Evolutionary conservation across 371 early-diverging fungal species (phyloP).

Genomic region (Basidiobolus meristosporus): DNA sequence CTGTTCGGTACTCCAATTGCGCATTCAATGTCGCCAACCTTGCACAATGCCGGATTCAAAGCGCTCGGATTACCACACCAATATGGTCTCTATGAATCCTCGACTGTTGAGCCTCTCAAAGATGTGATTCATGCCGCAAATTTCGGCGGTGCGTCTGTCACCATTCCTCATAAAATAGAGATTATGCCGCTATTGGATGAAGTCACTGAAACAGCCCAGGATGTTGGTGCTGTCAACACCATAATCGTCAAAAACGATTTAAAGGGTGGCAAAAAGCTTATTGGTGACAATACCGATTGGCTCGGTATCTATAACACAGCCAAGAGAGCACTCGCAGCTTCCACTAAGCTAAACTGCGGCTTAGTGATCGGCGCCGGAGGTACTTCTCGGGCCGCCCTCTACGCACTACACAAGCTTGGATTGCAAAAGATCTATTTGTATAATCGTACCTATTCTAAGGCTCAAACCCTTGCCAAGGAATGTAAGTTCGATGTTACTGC

Average conservation of each 20-base stretch:
- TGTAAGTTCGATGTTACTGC: constrained; percentile 21
- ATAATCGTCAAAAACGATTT: constrained; percentile 25
- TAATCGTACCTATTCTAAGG: constrained; percentile 72
- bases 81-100: constrained; percentile 43
- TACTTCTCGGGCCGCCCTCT: constrained; percentile 82
- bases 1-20: constrained; percentile 85
- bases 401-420: constrained; percentile 61
- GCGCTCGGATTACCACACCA: constrained; percentile 65
- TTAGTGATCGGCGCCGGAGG: constrained; percentile 94
- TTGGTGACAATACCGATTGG: constrained; percentile 92
- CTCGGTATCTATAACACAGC: constrained; percentile 45
- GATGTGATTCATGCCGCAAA: constrained; percentile 24
- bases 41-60: constrained; percentile 84
- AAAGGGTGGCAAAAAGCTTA: constrained; percentile 14
- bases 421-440: constrained; percentile 48
- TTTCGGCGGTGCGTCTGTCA: constrained; percentile 91
- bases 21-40: constrained; percentile 71
- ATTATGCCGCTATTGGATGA: constrained; percentile 51
- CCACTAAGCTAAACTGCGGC: constrained; percentile 9
- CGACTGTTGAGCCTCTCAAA: constrained; percentile 34
- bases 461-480: constrained; percentile 39
- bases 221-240: constrained; percentile 90
- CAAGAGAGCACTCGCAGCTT: background rate
- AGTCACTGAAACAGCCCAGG: constrained; percentile 51
- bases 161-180: constrained; percentile 83